A percentile compares a stretch with the other conserved stretches of the same genome.
Conservation (phyloP, 164 flowering plant species). For the Magnolia sinica region DNA sequence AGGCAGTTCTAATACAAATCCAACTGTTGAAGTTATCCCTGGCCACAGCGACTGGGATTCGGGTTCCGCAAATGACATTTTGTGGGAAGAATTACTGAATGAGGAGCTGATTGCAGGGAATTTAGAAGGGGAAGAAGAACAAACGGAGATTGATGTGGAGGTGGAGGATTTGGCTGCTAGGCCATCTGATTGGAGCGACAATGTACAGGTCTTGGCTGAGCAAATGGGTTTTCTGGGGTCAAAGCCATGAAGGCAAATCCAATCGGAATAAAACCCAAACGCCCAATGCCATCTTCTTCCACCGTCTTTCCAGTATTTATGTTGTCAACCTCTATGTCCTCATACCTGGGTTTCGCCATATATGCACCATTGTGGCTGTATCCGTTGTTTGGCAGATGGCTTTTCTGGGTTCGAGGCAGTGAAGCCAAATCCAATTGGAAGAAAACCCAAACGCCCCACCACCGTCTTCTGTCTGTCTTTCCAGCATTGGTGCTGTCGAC, state of each 20-base stretch:
- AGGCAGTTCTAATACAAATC: conserved; percentile 6
- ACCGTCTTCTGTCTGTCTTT: not conserved
- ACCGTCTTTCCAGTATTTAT: not conserved
- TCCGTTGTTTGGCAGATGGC: conserved; percentile 13
- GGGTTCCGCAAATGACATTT: conserved; percentile 19
- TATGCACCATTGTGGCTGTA: not conserved
- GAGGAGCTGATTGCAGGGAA: conserved; percentile 28
- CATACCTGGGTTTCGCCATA: not conserved
- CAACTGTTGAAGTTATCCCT: conserved; percentile 3
- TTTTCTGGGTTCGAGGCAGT: not conserved
- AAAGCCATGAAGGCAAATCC: not conserved
- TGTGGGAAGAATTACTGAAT: conserved; percentile 45
- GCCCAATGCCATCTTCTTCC: not conserved
- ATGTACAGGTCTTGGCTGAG: conserved; percentile 26
- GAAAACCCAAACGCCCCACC: not conserved
- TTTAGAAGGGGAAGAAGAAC: conserved; percentile 17
- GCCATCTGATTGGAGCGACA: conserved; percentile 26
- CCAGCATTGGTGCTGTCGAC: not conserved
- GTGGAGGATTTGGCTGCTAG: conserved; percentile 46
- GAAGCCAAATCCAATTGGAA: not conserved
- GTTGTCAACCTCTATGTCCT: not conserved
- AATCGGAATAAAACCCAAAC: not conserved
- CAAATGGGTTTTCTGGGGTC: conserved; percentile 19
- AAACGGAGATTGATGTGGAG: conserved; percentile 33
- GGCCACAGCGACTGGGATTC: conserved; percentile 7